Evolutionary conservation across 1,284 basidiomycete species (phyloP), one percentile per base, ranked within the genome.

Genomic region (Anthracocystis setariae): DNA sequence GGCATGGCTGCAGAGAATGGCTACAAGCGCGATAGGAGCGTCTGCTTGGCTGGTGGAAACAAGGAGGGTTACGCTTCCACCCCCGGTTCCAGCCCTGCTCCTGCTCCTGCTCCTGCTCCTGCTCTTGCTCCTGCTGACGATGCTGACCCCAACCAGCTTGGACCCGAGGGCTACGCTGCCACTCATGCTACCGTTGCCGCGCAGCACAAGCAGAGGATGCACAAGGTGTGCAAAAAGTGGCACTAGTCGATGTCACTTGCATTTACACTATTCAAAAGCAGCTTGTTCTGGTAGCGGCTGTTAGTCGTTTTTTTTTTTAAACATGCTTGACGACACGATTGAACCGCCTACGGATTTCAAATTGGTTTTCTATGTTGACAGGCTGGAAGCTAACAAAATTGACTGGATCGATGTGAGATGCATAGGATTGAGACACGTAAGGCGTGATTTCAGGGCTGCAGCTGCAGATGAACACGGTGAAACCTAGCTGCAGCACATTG

Each of bases 21-120:
- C 39, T 62, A 71, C 50, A 65, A 71, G 58, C 57, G 68, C 17
- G 46, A 71, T 23, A 48, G 68, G 21, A 65, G 68, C 27, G 62
- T 71, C 18, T 71, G 68, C 44, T 8, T 33, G 21, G 67, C 24
- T 10, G 61, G 60, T 20, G 54, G 51, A 3, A 38, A 54, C 46
- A 39, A 45, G 17, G 15, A 55, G 27, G 24, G 51, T 35, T 46
- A 35, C 40, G 37, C 42, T 38, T 21, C 32, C 18, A 5, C 5
- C 7, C 20, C 44, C 12, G 44, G 39, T 33, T 10, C 39, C 27
- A 29, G 29, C 39, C 47, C n/a, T 40, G 32, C n/a, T 15, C 54
- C 39, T 39, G 51, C 21, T 38, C 23, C 27, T 43, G 37, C 42
- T 35, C 40, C 10, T 18, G 40, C 10, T 27, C 24, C 49, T 13